A percentile compares a stretch with the other conserved stretches of the same genome.
phyloP scores from a whole-genome alignment of 306 rosid genomes.

The Fragaria nilgerrensis region DNA sequence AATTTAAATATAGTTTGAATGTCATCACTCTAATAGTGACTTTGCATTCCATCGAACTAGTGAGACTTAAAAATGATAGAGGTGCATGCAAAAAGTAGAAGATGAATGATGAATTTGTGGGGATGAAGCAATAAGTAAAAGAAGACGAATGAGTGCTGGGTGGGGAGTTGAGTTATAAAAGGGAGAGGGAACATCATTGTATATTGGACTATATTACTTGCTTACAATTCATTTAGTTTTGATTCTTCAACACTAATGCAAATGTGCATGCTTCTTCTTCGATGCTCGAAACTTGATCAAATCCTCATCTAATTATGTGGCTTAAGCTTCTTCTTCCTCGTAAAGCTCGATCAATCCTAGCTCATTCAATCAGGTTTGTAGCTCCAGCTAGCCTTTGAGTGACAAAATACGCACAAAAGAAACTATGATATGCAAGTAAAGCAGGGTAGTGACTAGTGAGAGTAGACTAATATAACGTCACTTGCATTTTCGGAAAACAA shows the following conservation, averaged over 20 bases:
- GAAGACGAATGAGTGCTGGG: conserved; percentile 26
- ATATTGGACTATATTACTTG: conserved; percentile 4
- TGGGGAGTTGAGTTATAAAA: conserved; percentile 21
- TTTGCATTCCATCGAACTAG: neutral
- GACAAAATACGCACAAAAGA: neutral
- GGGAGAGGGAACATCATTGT: conserved; percentile 44
- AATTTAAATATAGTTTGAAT: neutral
- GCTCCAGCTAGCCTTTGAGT: neutral
- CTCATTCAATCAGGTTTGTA: neutral
- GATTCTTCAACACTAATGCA: neutral
- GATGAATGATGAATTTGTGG: conserved; percentile 42
- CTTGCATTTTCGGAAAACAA: neutral
- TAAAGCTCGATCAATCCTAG: neutral
- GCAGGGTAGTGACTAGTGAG: neutral
- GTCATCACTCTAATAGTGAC: conserved; percentile 12
- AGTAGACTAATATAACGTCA: neutral
- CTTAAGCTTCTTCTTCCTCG: neutral
- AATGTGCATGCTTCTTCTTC: neutral
- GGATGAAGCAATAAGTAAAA: conserved; percentile 34
- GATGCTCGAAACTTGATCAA: too few species aligned
- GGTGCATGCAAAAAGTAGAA: conserved; percentile 16
- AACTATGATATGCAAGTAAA: neutral
- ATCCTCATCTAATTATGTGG: too few species aligned
- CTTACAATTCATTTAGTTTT: conserved; percentile 4
- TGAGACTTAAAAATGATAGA: neutral